Base-by-base conservation (phyloP, 179 eudicot species). In the Beta lomatogona region DNA sequence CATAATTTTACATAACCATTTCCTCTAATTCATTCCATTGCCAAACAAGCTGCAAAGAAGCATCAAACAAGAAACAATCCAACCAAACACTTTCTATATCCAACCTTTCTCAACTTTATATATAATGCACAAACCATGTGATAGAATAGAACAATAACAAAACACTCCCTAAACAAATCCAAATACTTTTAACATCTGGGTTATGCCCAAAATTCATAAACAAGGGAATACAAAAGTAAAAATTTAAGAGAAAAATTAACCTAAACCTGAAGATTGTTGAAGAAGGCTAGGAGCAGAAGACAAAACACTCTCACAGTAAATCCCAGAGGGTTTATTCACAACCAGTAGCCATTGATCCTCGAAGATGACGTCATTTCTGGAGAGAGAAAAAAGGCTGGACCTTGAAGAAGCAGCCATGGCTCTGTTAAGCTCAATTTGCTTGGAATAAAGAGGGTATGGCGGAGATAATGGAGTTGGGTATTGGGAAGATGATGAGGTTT, bases 381-480 rank as follows among this genome's bases (percentile, higher is more conserved):
- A 80, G 12, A 96, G 86, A 54, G 89, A 73, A 58, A 87, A 94
- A 1, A 87, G 74, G 21, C 89, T 80, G 5, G 98, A 92, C 74
- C 66, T 94, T 22, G 99, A 92, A n/a, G 99, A 89, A 21, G 98
- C 98, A 0, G 89, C 64, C 91, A 94, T 85, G 55, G 99, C 98
- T 84, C 99, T 90, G 70, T 72, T 81, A 25, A 94, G 91, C 87
- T 96, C 99, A n/a, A 96, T 87, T 53, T 91, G 82, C 88, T 96
- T 94, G 22, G 99, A 96, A 65, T 91, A 81, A 71, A 83, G 82
- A 22, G 99, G 96, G 50, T 91, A 74, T 58, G 91, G 94, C 8
- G 98, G 99, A 16, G 99, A 94, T 66, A 95, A 75, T 78, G 99
- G 98, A 78, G 77, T 88, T 52, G 98, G 99, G 88, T 92, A 95